Evolutionary conservation across 768 basidiomycete species (phyloP).

Genomic region (Paxillus rubicundulus): DNA sequence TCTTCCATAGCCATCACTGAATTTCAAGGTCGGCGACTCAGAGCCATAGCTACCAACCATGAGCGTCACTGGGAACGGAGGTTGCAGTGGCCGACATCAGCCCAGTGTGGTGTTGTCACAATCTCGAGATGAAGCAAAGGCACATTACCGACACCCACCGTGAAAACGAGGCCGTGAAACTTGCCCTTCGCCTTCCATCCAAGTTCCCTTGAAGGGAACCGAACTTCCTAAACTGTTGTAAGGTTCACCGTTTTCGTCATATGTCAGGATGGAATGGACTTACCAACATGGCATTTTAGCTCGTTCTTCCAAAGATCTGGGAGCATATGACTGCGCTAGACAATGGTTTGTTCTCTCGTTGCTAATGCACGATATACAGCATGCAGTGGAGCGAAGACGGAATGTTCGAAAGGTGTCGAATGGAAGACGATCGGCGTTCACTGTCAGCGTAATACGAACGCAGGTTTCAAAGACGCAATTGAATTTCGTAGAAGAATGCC

Average conservation of each 20-base stretch:
- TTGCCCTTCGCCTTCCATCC: neutral
- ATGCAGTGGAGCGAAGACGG: constrained; percentile 13
- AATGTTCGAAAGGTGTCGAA: constrained; percentile 4
- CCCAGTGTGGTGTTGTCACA: neutral
- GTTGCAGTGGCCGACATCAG: neutral
- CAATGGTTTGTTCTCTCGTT: constrained; percentile 6
- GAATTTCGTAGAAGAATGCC: neutral
- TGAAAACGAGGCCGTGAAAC: constrained; percentile 12
- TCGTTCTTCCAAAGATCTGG: constrained; percentile 9
- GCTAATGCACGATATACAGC: constrained; percentile 20
- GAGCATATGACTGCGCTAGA: constrained; percentile 1
- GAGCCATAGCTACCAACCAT: neutral
- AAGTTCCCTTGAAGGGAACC: constrained; percentile 2
- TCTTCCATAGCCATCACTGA: constrained; percentile 28
- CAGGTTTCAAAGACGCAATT: constrained; percentile 3
- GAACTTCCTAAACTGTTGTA: constrained; percentile 7
- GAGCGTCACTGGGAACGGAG: neutral
- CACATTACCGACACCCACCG: neutral
- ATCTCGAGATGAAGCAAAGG: neutral
- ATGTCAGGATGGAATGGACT: constrained; percentile 9
- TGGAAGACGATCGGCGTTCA: constrained; percentile 4
- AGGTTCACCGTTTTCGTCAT: constrained; percentile 17
- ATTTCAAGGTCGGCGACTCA: constrained; percentile 15
- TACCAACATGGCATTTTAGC: constrained; percentile 15
- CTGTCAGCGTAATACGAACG: constrained; percentile 16